phyloP scores from a whole-genome alignment of 352 stramenopile genomes.

The Pythium brachiatum region DNA sequence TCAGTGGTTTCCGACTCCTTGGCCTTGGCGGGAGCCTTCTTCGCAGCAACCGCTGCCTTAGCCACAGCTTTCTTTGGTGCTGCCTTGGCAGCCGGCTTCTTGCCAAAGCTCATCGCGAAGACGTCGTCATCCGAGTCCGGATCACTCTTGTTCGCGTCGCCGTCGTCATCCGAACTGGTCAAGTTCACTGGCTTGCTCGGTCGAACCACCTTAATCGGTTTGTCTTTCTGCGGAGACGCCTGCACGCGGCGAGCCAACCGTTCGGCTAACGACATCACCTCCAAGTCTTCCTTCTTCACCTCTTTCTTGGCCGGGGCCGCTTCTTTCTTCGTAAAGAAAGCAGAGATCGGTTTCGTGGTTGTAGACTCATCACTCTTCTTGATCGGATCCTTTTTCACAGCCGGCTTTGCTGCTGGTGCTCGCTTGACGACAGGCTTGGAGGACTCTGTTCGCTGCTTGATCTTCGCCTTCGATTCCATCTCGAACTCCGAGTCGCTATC shows the following conservation, averaged over 20 bases:
- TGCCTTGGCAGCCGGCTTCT: slow-evolving; percentile 41
- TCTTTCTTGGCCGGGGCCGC: slow-evolving; percentile 20
- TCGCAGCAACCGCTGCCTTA: slow-evolving; percentile 2
- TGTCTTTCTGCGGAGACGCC: slow-evolving; percentile 45
- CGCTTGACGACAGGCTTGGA: slow-evolving; percentile 25
- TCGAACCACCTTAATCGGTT: slow-evolving; percentile 26
- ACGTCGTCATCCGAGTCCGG: slow-evolving; percentile 52
- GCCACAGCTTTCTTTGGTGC: slow-evolving; percentile 17
- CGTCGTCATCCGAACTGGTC: slow-evolving; percentile 45
- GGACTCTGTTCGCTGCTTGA: slow-evolving; percentile 39
- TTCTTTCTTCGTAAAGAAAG: slow-evolving; percentile 45
- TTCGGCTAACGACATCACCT: slow-evolving; percentile 74
- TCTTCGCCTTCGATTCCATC: slow-evolving; percentile 35
- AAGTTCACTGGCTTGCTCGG: slow-evolving; percentile 35
- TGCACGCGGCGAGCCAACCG: slow-evolving; percentile 55
- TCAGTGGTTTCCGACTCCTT: slow-evolving; percentile 12
- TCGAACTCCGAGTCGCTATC: slow-evolving; percentile 69
- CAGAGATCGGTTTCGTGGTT: slow-evolving; percentile 32
- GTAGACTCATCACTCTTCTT: slow-evolving; percentile 3
- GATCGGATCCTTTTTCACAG: slow-evolving; percentile 25
- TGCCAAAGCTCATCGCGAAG: slow-evolving; percentile 53
- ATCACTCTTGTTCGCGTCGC: slow-evolving; percentile 5
- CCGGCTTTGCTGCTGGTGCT: slow-evolving; percentile 20
- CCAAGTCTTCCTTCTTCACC: slow-evolving; percentile 60
- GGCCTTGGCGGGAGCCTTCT: neutral